Evolutionary conservation across 2,329 filamentous ascomycete species (phyloP), one percentile per base, ranked within the genome.

Genomic region (Taxawa tesnikishii): DNA sequence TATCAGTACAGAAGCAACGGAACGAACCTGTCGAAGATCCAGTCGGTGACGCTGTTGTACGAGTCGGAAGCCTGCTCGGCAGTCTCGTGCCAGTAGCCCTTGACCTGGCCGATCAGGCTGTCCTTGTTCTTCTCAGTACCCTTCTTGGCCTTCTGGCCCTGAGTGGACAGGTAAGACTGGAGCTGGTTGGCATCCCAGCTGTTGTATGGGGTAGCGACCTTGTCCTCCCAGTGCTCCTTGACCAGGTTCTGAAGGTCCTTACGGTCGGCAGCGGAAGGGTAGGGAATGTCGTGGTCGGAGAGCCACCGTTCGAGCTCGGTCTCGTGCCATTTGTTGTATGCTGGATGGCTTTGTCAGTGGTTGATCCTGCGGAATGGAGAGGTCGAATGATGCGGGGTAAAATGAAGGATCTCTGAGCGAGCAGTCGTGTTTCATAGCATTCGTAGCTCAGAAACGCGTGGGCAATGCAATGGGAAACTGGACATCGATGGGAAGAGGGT

Each of bases 261-360:
- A 51, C 90, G 84, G 59, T 94, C 85, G 29, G 88, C 76, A 8
- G 87, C 75, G 8, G 75, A 78, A n/a, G 90, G 85, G 56, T 94
- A 85, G 7, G 88, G 84, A 36, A 98, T 69, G 55, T 87, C 75
- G 62, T 96, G 73, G 54, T 98, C 90, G 17, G 82, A 82, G 30
- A 98, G 75, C 90, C 90, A 98, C 50, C 87, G 75, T 65, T 98
- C 88, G 17, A 98, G 75, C 68, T 98, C 90, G 14, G 83, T 93
- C 67, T 96, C 79, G 50, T 96, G 88, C 90, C 90, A 98, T 58
- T 90, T 94, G 64, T 96, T 94, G 69, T 96, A 96, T 11, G 79
- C 88, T 94, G 51, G 29, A 27, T 44, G 46, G 40, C 39, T 44
- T 38, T 34, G 32, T 26, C 31, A 35, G 28, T 33, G n/a, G n/a